Conservation (phyloP, 2,329 filamentous ascomycete genomes). For the Pseudocercospora musae region DNA sequence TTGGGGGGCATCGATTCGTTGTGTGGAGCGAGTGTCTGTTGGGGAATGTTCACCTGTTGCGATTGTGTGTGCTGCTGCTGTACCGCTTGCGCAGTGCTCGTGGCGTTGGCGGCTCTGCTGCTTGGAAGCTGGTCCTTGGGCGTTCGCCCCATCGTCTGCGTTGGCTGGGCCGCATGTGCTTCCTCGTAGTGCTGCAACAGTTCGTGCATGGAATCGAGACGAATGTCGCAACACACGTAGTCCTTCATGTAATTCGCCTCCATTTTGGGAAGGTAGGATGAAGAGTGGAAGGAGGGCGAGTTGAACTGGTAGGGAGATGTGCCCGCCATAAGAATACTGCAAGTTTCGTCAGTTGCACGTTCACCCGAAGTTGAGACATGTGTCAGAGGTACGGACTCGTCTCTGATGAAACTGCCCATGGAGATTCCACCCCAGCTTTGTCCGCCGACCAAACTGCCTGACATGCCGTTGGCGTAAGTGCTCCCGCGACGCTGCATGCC, state of each 20-base stretch:
- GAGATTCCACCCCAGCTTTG: constrained; percentile 98
- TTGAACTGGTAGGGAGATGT: constrained; percentile 86
- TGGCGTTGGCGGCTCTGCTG: constrained; percentile 33
- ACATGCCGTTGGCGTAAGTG: constrained; percentile 44
- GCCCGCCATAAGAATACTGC: constrained; percentile 88
- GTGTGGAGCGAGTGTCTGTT: constrained; percentile 8
- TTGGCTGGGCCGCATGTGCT: constrained; percentile 67
- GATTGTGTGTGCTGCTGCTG: constrained; percentile 35
- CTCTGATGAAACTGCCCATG: constrained; percentile 92
- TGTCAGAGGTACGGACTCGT: constrained; percentile 72
- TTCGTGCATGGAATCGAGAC: constrained; percentile 87
- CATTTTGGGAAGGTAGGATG: constrained; percentile 28
- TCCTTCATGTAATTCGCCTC: constrained; percentile 98
- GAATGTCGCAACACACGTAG: constrained; percentile 90
- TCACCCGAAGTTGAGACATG: background rate
- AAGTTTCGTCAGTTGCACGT: constrained; percentile 16
- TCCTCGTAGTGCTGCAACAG: constrained; percentile 96
- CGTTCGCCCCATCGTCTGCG: constrained; percentile 39
- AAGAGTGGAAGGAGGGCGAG: constrained; percentile 80
- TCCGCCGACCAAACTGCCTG: constrained; percentile 65
- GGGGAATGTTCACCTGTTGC: constrained; percentile 23
- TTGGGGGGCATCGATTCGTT: constrained; percentile 12
- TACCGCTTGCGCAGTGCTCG: constrained; percentile 35
- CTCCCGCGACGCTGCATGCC: constrained; percentile 53
- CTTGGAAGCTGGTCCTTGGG: constrained; percentile 38